Evolutionary conservation across 192 early-diverging fungal genomes (phyloP), one percentile per base, ranked within the genome.

Genomic region (Gryganskiella cystojenkinii): DNA sequence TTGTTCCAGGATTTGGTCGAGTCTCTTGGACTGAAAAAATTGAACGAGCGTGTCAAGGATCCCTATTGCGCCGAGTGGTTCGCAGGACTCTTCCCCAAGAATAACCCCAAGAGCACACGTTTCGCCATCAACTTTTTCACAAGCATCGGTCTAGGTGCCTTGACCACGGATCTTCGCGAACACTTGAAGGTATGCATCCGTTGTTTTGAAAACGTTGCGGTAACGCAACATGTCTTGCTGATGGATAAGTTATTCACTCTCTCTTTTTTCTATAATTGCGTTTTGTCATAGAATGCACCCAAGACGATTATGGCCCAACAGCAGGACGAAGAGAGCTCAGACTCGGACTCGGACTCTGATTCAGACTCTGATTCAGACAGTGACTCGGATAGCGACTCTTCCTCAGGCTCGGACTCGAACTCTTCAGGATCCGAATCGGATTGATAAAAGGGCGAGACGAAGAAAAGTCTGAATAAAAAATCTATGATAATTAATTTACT

Each of bases 91-190:
- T 99, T 99, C 74, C 96, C 96, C 14, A 95, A 86, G 52, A 92
- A 95, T 69, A 93, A 92, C 69, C 93, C 95, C 46, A 88, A 90
- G 57, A 87, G 94, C 57, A 95, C 92, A 14, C 91, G 96, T 45
- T 98, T 98, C 80, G 95, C 97, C 13, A 98, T 99, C 87, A 99
- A 99, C 76, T 99, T 96, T 79, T 99, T 95, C 67, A 98, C 95
- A 0, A 92, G 89, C 71, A 97, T 99, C 75, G 94, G 92, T 20
- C 78, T 99, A 30, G 97, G 96, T 70, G 93, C 89, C 2, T 74
- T 99, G 50, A 98, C 96, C 1, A 95, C 96, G 30, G 96, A 97
- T 20, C 84, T 99, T 70, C 91, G 97, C 69, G 96, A 96, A 67
- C 88, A 90, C 71, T 86, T 96, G 27, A 91, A 91, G 70, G 88